phyloP scores from a whole-genome alignment of 257 asterid genomes.

The Mitragyna speciosa region DNA sequence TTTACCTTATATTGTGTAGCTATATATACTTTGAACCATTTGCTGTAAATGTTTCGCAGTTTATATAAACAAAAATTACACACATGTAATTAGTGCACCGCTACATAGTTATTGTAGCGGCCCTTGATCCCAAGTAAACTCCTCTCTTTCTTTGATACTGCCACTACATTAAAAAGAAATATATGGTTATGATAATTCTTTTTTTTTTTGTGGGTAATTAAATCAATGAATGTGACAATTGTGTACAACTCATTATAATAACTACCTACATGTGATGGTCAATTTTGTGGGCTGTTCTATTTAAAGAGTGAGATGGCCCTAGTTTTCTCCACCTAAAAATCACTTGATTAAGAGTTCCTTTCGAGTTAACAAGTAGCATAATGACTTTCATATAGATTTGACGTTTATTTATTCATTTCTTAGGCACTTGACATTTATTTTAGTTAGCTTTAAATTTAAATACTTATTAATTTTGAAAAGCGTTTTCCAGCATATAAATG shows the following conservation, averaged over 20 bases:
- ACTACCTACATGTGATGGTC: constrained; percentile 2
- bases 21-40: too few relatives aligned
- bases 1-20: too few relatives aligned
- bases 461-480: not conserved
- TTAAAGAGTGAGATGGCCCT: not conserved
- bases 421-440: not conserved
- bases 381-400: not conserved
- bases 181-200: not conserved
- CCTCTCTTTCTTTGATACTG: too few relatives aligned
- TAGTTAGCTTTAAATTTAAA: not conserved
- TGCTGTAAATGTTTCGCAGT: too few relatives aligned
- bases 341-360: not conserved
- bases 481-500: not conserved
- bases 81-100: too few relatives aligned
- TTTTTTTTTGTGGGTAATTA: not conserved
- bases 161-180: too few relatives aligned
- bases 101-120: too few relatives aligned
- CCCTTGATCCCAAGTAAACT: too few relatives aligned
- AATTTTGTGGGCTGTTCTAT: not conserved
- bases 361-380: not conserved
- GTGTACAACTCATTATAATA: not conserved
- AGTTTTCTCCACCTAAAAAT: not conserved
- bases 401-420: not conserved
- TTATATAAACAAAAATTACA: too few relatives aligned
- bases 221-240: not conserved